These are phyloP conservation scores for Boletus subcaerulescens DNA, from an alignment of 768 basidiomycete genomes.

Conservation along the genomic window DNA sequence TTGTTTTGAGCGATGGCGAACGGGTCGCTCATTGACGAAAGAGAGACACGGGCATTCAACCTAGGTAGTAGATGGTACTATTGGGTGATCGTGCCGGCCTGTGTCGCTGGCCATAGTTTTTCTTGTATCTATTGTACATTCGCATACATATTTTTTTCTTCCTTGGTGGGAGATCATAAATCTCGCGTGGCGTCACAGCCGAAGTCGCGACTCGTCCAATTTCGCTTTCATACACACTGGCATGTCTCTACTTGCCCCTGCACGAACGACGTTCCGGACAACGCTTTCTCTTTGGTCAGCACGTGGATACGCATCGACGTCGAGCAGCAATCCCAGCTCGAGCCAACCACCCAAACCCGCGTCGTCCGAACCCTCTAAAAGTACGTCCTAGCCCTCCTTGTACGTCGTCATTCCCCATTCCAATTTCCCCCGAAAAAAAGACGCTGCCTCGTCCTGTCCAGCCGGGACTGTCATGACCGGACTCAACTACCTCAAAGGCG, in stretches of 20 bases:
- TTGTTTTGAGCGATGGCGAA: slow-evolving; percentile 30
- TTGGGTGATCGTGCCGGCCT: slow-evolving; percentile 8
- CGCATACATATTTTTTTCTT: no score
- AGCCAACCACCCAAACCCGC: background rate
- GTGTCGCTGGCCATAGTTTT: background rate
- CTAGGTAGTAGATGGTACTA: slow-evolving; percentile 13
- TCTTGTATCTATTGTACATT: no score
- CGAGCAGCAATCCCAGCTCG: background rate
- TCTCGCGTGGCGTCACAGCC: no score
- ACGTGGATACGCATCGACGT: slow-evolving; percentile 16
- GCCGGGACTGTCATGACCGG: slow-evolving; percentile 78
- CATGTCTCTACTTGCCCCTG: slow-evolving; percentile 21
- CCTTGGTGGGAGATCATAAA: no score
- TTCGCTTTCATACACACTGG: no score
- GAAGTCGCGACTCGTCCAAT: no score
- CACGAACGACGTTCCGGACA: slow-evolving; percentile 13
- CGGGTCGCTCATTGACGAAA: no score
- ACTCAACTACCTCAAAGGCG: slow-evolving; percentile 78
- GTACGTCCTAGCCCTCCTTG: slow-evolving; percentile 12
- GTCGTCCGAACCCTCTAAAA: slow-evolving; percentile 14
- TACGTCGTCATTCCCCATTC: background rate
- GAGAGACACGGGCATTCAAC: no score
- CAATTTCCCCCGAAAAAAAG: background rate
- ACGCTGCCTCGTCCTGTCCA: slow-evolving; percentile 56
- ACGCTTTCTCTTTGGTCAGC: slow-evolving; percentile 2